Evolutionary conservation across 805 yeast species (phyloP).

Genomic region (Lipomyces spencermartinsiae): DNA sequence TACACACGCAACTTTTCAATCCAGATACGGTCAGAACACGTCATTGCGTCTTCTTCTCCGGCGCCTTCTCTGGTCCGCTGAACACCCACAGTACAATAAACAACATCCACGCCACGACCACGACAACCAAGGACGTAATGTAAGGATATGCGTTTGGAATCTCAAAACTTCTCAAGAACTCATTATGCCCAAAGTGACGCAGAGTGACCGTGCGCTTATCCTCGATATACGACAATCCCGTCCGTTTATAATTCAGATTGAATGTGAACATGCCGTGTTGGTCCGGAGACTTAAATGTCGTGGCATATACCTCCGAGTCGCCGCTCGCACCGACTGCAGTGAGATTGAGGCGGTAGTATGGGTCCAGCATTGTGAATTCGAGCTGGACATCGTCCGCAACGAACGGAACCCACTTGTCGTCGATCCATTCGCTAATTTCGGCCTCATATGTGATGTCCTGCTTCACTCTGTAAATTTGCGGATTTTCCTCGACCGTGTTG

Average conservation of each 20-base stretch:
- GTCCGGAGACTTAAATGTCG: constrained; percentile 78
- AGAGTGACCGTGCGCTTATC: constrained; percentile 78
- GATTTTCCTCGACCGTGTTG: constrained; percentile 46
- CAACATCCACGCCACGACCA: constrained; percentile 74
- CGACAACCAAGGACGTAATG: constrained; percentile 70
- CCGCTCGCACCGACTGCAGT: constrained; percentile 51
- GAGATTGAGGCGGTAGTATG: constrained; percentile 84
- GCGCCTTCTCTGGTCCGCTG: constrained; percentile 9
- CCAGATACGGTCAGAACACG: background rate
- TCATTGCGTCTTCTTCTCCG: constrained; percentile 24
- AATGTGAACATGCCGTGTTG: constrained; percentile 97
- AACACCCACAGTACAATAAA: constrained; percentile 65
- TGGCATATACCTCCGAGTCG: constrained; percentile 54
- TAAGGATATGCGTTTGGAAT: constrained; percentile 95
- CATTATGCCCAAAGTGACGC: constrained; percentile 94
- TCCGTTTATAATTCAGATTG: constrained; percentile 74
- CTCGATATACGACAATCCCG: constrained; percentile 71
- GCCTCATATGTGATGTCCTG: constrained; percentile 66
- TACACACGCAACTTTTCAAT: background rate
- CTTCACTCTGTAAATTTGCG: constrained; percentile 67
- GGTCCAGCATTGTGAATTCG: constrained; percentile 89
- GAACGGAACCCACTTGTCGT: constrained; percentile 75
- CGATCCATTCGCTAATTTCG: constrained; percentile 52
- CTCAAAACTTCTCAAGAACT: constrained; percentile 90
- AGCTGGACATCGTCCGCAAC: constrained; percentile 70